phyloP scores from a whole-genome alignment of 2,329 filamentous ascomycete species.

The Pyrenochaeta sp. region DNA sequence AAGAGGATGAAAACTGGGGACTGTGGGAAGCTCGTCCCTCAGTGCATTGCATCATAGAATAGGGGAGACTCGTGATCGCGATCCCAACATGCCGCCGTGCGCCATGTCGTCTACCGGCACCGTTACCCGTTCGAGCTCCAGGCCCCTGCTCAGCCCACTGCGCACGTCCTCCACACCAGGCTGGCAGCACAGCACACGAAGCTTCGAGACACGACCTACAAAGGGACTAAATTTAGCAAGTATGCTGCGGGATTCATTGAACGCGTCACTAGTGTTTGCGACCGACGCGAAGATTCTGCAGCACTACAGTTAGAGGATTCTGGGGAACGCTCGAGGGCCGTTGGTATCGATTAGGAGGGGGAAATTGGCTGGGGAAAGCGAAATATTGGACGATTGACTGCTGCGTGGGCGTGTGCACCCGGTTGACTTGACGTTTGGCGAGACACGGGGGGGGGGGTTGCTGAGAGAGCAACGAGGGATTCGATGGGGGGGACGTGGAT shows the following conservation, averaged over 20 bases:
- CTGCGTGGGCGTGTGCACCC: constrained; percentile 1
- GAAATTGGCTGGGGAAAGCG: constrained; percentile 12
- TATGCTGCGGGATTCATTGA: constrained; percentile 16
- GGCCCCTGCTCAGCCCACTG: not conserved
- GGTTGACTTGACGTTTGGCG: constrained; percentile 12
- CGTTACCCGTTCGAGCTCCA: not conserved
- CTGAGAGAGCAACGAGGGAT: constrained; percentile 3
- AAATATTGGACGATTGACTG: not conserved
- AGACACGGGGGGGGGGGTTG: not conserved
- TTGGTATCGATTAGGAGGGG: constrained; percentile 21
- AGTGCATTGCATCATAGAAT: not conserved
- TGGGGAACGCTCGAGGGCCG: constrained; percentile 3
- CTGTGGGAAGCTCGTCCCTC: not conserved
- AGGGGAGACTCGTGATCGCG: not conserved
- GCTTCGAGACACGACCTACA: constrained; percentile 17
- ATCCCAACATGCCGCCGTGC: not conserved
- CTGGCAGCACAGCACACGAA: constrained; percentile 1
- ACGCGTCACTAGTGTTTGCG: constrained; percentile 21
- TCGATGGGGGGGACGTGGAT: constrained; percentile 2
- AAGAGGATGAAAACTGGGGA: no score
- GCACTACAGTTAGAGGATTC: constrained; percentile 1
- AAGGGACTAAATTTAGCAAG: constrained; percentile 19
- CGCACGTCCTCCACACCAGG: not conserved
- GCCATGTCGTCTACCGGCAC: not conserved
- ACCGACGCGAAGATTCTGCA: constrained; percentile 7